Evolutionary conservation across 768 basidiomycete species (phyloP), one percentile per base, ranked within the genome.

Genomic region (Kwoniella botswanensis): DNA sequence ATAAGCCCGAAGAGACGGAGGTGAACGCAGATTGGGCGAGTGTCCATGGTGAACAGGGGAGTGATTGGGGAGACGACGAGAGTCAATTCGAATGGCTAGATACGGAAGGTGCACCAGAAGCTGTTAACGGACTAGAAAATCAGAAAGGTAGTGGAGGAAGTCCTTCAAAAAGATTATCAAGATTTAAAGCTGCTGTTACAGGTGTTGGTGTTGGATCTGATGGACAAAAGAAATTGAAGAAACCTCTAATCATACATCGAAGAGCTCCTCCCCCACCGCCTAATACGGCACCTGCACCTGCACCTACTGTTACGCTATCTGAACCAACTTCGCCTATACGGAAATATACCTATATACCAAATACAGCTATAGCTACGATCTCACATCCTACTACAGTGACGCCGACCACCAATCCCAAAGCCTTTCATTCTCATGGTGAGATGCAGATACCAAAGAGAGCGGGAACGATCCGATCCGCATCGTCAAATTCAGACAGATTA

Each of bases 31-130:
- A 72, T 44, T 68, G 61, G 67, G 67, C 62, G 24, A 74, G 72
- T 63, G 58, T 81, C 1, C 76, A 79, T 53, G 80, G 80, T 3
- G 80, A 81, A 50, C 78, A 81, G 65, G 80, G 80, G 6, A 63
- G 61, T 15, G 80, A 81, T 44, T 81, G 80, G 80, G 80, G 78
- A 6, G 80, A 81, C 18, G 80, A 81, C 59, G 80, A 81, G 57
- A 71, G 63, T 35, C 65, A 73, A 18, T 81, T 78, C 50, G 80
- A 81, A 69, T 81, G 80, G 80, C 46, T 81, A 26, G 80, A 81
- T 64, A 74, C 67, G 52, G 67, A 76, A 26, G 71, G 65, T 15
- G 75, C 67, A 22, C 74, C 68, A 3, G 77, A 72, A 70, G 76
- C 75, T 44, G 55, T 65, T 5, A 80, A 80, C 71, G 79, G 79